Percentiles rank a stretch among this genome's conserved stretches.
Evolutionary conservation across 1,284 basidiomycete genomes (phyloP).

Genomic region (Thecaphora frezii): DNA sequence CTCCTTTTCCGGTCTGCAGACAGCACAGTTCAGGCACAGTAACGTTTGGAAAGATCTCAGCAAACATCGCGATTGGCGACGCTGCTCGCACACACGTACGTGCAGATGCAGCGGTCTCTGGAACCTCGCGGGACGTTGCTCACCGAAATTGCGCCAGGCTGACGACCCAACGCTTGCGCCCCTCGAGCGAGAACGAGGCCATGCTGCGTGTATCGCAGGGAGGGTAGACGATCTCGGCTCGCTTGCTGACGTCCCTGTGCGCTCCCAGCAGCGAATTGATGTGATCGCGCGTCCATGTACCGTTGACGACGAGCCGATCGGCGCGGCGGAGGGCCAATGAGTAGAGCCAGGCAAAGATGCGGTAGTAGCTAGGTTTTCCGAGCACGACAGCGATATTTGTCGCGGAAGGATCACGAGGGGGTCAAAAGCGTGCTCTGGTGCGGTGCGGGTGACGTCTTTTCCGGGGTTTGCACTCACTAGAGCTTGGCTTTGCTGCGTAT

Average conservation of each 20-base stretch:
- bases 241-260: not conserved
- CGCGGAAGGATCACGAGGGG: too few species aligned
- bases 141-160: conserved; percentile 69
- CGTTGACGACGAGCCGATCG: conserved; percentile 82
- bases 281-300: conserved; percentile 89
- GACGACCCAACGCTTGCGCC: conserved; percentile 27
- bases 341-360: conserved; percentile 81
- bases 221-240: conserved; percentile 72
- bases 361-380: conserved; percentile 73
- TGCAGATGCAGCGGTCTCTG: too few species aligned
- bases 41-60: too few species aligned
- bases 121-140: not conserved
- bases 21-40: not conserved
- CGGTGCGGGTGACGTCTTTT: too few species aligned
- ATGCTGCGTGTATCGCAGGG: conserved; percentile 86
- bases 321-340: conserved; percentile 73
- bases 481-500: conserved; percentile 72
- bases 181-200: conserved; percentile 67
- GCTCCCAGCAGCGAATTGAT: conserved; percentile 62
- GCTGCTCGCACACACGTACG: too few species aligned
- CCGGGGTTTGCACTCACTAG: conserved; percentile 64
- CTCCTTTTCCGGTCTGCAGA: conserved; percentile 79
- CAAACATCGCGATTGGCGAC: too few species aligned
- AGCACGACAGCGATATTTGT: conserved; percentile 74
- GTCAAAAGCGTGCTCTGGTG: too few species aligned